Base-by-base conservation (phyloP, 176 grass and related monocot genomes). In the Eleusine coracana region DNA sequence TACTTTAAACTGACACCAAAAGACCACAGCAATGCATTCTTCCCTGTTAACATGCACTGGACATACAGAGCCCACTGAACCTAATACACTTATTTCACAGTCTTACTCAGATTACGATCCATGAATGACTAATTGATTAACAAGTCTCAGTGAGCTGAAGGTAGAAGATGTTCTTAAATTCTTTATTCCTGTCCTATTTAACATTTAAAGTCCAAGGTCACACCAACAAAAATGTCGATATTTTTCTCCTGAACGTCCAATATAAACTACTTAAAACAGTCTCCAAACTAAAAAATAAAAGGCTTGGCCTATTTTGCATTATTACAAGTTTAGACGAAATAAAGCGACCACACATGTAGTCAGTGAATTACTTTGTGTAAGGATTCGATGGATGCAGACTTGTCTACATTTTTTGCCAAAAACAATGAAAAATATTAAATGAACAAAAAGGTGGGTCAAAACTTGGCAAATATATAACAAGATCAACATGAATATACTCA, bases 401-500 rank as follows among this genome's bases (percentile, higher is more conserved):
- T 46, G 14, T 82, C 52, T 50, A n/a, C 6, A 48, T 46, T 27
- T 76, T 38, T 25, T 5, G 41, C 40, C 3, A 49, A 45, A 10
- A 28, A 52, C 14, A 51, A 13, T 15, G 2, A 46, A 11, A 46
- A 46, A 46, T 11, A 17, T 51, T 12, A 51, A 51, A 51, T 51
- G 13, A 51, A 51, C 49, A 55, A 55, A 55, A 55, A 55, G 60
- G 7, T n/a, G 11, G n/a, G 60, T 66, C 55, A 71, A 49, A 61
- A 52, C 9, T 51, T 40, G 14, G 5, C 31, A 80, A 58, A 2
- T 82, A 49, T 48, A 37, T 81, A 63, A 70, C 12, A 16, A 58
- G 64, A 76, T 29, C 40, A 52, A 87, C 28, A 62, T 23, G 41
- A 79, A 73, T 52, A 63, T 39, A 38, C n/a, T 81, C 10, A 3